Conservation (phyloP, 306 rosid species). For the Canavalia ensiformis region DNA sequence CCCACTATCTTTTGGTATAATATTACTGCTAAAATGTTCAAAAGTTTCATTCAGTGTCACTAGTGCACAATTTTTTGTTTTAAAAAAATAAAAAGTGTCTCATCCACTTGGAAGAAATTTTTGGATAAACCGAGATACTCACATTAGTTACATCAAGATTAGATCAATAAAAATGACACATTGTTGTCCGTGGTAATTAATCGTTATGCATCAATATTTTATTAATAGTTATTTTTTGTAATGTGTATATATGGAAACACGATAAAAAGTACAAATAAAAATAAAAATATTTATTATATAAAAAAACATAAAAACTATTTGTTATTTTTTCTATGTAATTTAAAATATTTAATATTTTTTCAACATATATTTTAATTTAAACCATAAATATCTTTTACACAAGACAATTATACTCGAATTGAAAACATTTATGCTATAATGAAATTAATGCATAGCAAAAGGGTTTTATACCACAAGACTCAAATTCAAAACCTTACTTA, state of each 20-base stretch:
- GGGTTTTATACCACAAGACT: too few species aligned
- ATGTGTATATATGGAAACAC: too few species aligned
- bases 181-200: not conserved
- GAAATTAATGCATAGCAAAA: too few species aligned
- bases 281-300: not conserved
- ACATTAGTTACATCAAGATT: not conserved
- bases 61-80: not conserved
- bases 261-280: not conserved
- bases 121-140: not conserved
- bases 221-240: not conserved
- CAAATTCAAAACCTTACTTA: too few species aligned
- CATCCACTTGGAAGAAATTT: conserved; percentile 8
- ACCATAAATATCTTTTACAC: too few species aligned
- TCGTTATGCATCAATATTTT: not conserved
- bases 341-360: too few species aligned
- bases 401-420: too few species aligned
- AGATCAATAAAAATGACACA: conserved; percentile 6
- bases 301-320: too few species aligned
- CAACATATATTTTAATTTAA: too few species aligned
- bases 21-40: not conserved
- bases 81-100: not conserved
- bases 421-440: too few species aligned
- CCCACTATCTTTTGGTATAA: not conserved
- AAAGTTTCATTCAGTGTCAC: not conserved
- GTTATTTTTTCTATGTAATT: too few species aligned